Base-by-base conservation (phyloP, 345 rosid genomes). In the Populus deltoides region DNA sequence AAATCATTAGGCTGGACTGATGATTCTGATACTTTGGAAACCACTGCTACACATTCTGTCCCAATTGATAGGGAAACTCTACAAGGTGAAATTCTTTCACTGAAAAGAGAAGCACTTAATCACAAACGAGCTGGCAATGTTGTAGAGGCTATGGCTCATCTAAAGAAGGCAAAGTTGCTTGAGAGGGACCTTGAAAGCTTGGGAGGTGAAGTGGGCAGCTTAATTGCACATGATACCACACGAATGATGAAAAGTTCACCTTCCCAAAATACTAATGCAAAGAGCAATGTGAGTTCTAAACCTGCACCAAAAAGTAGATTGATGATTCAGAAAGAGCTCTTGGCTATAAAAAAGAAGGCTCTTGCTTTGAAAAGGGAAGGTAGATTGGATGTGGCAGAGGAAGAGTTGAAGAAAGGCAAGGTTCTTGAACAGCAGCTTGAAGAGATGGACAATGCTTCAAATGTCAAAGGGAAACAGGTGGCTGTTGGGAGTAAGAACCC, bases 1-100 rank as follows among this genome's bases (percentile, higher is more conserved):
- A 81, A 76, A 79, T 91, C 94, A 29, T 70, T 93, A 79, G 99
- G 99, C 66, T 93, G 97, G 99, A 75, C 75, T n/a, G 97, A 92
- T 53, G 93, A 90, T 70, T 82, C 84, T 82, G 81, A 79, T 78
- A 76, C 69, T 33, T 73, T 66, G 43, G 88, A 86, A 77, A 80
- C 65, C 49, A 24, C 68, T 62, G 78, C 74, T 31, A 6, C 81
- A 8, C 81, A 71, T 16, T 66, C 85, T 33, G 72, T 79, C 77
- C 71, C 81, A 74, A 24, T 81, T 45, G 86, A 81, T 78, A 82
- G 83, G 84, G 90, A 88, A 47, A 83, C 87, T 25, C 73, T 83
- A 61, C 79, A 74, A 33, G 81, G 82, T 82, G 92, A 90, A 77
- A 83, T 89, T 82, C 88, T 80, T 78, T 79, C 84, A 29, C 80